Evolutionary conservation across 164 flowering plant species (phyloP), one percentile per base, ranked within the genome.

Genomic region (Macadamia tetraphylla): DNA sequence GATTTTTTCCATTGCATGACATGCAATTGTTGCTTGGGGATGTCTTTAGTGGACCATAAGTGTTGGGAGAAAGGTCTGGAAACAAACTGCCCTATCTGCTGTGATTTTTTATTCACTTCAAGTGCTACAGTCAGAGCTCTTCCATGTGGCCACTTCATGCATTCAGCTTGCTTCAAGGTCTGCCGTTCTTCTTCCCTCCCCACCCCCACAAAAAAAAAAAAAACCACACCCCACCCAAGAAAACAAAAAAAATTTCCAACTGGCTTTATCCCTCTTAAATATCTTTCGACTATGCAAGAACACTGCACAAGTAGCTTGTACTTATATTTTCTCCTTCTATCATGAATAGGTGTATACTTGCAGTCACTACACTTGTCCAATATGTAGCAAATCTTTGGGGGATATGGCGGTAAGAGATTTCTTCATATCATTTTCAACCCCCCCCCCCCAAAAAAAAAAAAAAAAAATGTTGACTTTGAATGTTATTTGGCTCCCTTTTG

Each of bases 121-220:
- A 90, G 90, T 81, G 87, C 83, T 35, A 60, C 84, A 30, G 91
- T 94, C 60, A 80, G 85, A 82, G 89, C 88, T 62, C 91, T 94
- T 67, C 97, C 96, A 62, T 94, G 98, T 82, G 98, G 97, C 66
- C 97, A 94, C 76, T 94, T 84, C 79, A 91, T 90, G 96, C 97
- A 94, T 78, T 88, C 97, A 35, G 87, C 89, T 71, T 94, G 98
- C 76, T 94, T 91, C 75, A 92, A 84, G 96, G 96, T 89, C 49
- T 60, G 53, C 52, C 18, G 29, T 40, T 43, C 10, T 58, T 11
- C 57, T 52, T 14, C 17, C 8, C 53, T 3, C 53, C 53, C 15
- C 1, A 0, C 53, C 23, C 23, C 23, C 23, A 0, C 23, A 23
- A 23, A 23, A 23, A 23, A 23, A 23, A 23, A 23, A 23, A 23